Percentiles rank a stretch among this genome's conserved stretches.
These are phyloP conservation scores for Pythium grandisporangium DNA, from an alignment of 352 stramenopile genomes.

Conservation along the genomic window DNA sequence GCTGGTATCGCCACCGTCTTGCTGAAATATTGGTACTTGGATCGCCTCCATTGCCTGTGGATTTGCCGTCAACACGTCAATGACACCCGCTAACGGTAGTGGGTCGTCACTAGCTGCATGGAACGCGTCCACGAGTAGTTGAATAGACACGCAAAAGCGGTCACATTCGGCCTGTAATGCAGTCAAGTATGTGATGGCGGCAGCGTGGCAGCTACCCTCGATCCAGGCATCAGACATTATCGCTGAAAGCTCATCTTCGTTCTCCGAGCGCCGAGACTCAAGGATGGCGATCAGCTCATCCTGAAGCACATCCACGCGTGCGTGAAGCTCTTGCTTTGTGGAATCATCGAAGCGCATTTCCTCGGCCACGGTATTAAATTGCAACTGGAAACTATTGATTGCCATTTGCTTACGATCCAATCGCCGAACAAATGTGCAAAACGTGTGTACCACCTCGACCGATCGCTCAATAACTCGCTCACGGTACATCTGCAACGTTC, in stretches of 20 bases:
- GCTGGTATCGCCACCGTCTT: conserved; percentile 6
- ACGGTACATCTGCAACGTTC: conserved; percentile 24
- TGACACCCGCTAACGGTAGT: conserved; percentile 12
- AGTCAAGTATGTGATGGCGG: conserved; percentile 37
- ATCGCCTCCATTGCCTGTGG: conserved; percentile 5
- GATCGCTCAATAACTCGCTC: conserved; percentile 15
- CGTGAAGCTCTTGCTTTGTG: conserved; percentile 77
- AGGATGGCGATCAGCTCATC: conserved; percentile 45
- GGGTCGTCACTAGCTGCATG: conserved; percentile 31
- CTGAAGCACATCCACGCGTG: conserved; percentile 59
- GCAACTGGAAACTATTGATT: conserved; percentile 56
- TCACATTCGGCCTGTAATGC: conserved; percentile 65
- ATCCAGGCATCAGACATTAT: conserved; percentile 44
- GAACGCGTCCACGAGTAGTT: conserved; percentile 47
- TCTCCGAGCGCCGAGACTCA: conserved; percentile 22
- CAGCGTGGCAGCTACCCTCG: conserved; percentile 38
- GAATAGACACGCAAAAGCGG: conserved; percentile 48
- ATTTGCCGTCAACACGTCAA: conserved; percentile 19
- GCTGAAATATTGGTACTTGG: too few species aligned
- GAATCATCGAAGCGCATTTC: conserved; percentile 78
- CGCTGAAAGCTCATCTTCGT: conserved; percentile 33
- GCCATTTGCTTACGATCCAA: conserved; percentile 55
- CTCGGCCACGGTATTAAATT: conserved; percentile 73
- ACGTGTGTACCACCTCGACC: conserved; percentile 25
- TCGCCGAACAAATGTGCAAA: conserved; percentile 48